Conservation (phyloP, 306 rosid species). For the Trifolium dubium region DNA sequence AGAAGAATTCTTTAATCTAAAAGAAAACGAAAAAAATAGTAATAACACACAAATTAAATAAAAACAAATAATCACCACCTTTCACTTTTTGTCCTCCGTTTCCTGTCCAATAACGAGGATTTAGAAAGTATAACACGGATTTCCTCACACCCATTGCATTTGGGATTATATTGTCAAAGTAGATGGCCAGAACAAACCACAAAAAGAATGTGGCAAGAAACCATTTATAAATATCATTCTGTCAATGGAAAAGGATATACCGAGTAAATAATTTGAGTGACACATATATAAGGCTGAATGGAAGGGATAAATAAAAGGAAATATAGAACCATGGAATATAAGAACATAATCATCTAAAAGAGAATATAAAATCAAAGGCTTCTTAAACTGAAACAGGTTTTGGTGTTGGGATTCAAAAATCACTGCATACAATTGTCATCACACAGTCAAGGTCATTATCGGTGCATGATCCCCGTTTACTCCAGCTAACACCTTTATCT, state of each 20-base stretch:
- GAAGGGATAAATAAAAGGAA: conserved; percentile 16
- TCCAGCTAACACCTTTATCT: conserved; percentile 80
- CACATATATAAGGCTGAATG: conserved; percentile 11
- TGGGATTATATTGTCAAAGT: conserved; percentile 86
- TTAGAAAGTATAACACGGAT: conserved; percentile 70
- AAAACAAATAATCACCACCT: conserved; percentile 53
- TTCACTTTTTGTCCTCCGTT: conserved; percentile 70
- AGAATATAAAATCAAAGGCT: conserved; percentile 24
- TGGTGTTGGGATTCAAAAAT: conserved; percentile 27
- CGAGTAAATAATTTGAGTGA: conserved; percentile 10
- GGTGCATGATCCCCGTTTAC: conserved; percentile 58
- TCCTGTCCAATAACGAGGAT: conserved; percentile 79
- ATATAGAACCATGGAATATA: conserved; percentile 26
- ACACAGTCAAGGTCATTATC: conserved; percentile 51
- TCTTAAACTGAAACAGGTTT: not conserved
- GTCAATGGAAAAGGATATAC: conserved; percentile 47
- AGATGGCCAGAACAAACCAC: conserved; percentile 85
- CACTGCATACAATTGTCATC: conserved; percentile 70
- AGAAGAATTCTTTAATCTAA: conserved; percentile 30
- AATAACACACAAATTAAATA: conserved; percentile 28
- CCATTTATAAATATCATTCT: conserved; percentile 79
- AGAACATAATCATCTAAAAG: conserved; percentile 26
- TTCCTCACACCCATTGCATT: conserved; percentile 88
- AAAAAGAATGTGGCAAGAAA: conserved; percentile 67
- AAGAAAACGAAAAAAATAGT: conserved; percentile 28